Evolutionary conservation across 495 filamentous ascomycete species (phyloP).

Genomic region (Aspergillus conjunctus): DNA sequence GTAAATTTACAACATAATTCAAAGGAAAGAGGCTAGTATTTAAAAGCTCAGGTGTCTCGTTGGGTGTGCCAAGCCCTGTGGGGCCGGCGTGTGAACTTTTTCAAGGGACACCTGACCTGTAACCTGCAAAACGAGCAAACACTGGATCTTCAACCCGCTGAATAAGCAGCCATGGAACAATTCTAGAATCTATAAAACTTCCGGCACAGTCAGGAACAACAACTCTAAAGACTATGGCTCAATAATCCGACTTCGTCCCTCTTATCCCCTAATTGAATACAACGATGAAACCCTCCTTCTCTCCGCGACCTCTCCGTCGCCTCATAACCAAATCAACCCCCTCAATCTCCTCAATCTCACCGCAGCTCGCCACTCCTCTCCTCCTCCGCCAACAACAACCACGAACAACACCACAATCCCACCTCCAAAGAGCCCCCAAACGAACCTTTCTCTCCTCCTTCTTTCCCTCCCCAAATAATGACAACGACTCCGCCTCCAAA

Average conservation of each 20-base stretch:
- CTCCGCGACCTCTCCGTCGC: background rate
- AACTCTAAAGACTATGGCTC: background rate
- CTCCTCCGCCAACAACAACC: constrained; percentile 4
- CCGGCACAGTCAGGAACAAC: background rate
- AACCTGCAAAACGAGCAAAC: constrained; percentile 2
- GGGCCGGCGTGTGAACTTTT: no score
- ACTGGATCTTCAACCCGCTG: background rate
- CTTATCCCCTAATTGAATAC: background rate
- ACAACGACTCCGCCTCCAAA: constrained; percentile 29
- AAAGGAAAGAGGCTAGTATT: no score
- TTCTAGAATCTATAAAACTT: constrained; percentile 8
- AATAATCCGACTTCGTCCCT: background rate
- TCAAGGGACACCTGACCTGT: no score
- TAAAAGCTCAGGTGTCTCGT: no score
- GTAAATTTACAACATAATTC: no score
- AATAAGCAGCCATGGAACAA: constrained; percentile 2
- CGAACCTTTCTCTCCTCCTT: constrained; percentile 42
- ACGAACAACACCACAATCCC: constrained; percentile 16
- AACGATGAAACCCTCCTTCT: background rate
- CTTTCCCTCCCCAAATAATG: constrained; percentile 32
- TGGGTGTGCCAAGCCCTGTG: no score
- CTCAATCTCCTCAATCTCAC: background rate
- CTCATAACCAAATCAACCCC: background rate
- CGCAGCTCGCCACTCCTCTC: background rate
- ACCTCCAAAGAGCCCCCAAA: constrained; percentile 14